A percentile compares a stretch with the other conserved stretches of the same genome.
Conservation (phyloP, 768 basidiomycete genomes). For the Agaricus subrufescens region DNA sequence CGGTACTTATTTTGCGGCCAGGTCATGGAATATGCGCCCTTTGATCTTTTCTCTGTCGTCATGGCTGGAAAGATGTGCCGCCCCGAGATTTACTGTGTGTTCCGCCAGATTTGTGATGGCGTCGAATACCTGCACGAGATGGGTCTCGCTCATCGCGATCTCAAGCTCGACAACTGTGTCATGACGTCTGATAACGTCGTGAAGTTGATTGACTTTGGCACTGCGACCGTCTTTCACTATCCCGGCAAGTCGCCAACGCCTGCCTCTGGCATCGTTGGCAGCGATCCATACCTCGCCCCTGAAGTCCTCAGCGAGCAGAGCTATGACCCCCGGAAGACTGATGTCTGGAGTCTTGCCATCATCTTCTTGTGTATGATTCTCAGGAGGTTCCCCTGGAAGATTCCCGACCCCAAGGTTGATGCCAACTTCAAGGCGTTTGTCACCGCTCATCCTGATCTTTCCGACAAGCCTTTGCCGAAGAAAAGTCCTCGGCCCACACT, state of each 20-base stretch:
- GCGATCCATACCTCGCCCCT: conserved; percentile 97
- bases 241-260: conserved; percentile 81
- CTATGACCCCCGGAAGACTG: conserved; percentile 96
- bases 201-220: conserved; percentile 99
- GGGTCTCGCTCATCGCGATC: conserved; percentile 96
- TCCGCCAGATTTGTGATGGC: conserved; percentile 96
- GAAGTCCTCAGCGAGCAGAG: conserved; percentile 78
- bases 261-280: conserved; percentile 91
- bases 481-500: conserved; percentile 18
- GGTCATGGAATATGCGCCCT: conserved; percentile 99
- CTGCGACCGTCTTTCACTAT: conserved; percentile 99
- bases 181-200: conserved; percentile 94
- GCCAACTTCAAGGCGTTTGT: conserved; percentile 90
- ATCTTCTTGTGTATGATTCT: conserved; percentile 99
- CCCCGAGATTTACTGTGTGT: conserved; percentile 98
- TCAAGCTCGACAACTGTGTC: conserved; percentile 99
- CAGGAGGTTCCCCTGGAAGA: conserved; percentile 97
- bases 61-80: conserved; percentile 99
- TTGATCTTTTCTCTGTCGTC: conserved; percentile 97
- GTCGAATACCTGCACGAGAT: conserved; percentile 97
- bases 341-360: conserved; percentile 97
- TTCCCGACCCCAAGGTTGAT: conserved; percentile 92
- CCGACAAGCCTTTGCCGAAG: conserved; percentile 41
- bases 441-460: conserved; percentile 86
- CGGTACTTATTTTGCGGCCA: conserved; percentile 24